Conservation (phyloP, 805 yeast species). For the Candida berthetii region DNA sequence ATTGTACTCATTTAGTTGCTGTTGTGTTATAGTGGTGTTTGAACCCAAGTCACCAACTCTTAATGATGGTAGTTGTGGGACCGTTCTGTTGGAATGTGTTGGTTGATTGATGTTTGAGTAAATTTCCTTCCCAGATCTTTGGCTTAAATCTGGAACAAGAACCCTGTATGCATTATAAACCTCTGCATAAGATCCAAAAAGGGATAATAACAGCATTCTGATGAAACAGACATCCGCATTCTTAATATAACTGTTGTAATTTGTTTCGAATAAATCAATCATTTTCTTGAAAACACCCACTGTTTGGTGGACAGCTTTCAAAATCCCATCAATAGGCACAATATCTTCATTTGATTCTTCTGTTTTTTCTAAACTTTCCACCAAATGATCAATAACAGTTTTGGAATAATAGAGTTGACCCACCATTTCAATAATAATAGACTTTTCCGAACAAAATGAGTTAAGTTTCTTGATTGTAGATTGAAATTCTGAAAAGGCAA, state of each 20-base stretch:
- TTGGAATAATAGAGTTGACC: conserved; percentile 45
- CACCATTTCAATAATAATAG: conserved; percentile 46
- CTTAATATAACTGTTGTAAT: conserved; percentile 41
- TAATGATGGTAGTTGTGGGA: conserved; percentile 18
- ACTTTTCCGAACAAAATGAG: conserved; percentile 51
- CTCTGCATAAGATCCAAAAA: conserved; percentile 61
- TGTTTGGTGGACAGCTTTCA: conserved; percentile 30
- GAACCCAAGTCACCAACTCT: conserved; percentile 13
- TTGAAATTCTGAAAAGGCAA: conserved; percentile 60
- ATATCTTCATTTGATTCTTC: conserved; percentile 30
- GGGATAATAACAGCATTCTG: conserved; percentile 53
- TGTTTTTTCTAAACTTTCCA: conserved; percentile 47
- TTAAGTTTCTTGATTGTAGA: conserved; percentile 50
- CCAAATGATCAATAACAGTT: conserved; percentile 48
- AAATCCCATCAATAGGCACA: conserved; percentile 25
- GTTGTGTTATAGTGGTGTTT: conserved; percentile 12
- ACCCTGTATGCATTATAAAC: conserved; percentile 58
- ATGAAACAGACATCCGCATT: conserved; percentile 59
- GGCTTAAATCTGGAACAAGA: conserved; percentile 16
- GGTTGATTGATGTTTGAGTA: background rate
- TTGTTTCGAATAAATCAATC: conserved; percentile 39
- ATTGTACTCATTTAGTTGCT: conserved; percentile 25
- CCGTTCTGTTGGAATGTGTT: background rate
- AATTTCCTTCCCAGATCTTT: background rate
- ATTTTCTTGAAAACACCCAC: conserved; percentile 45